Percentiles rank a stretch among this genome's conserved stretches.
phyloP scores from a whole-genome alignment of 768 basidiomycete genomes.

The Omphalotus guepiniiformis region DNA sequence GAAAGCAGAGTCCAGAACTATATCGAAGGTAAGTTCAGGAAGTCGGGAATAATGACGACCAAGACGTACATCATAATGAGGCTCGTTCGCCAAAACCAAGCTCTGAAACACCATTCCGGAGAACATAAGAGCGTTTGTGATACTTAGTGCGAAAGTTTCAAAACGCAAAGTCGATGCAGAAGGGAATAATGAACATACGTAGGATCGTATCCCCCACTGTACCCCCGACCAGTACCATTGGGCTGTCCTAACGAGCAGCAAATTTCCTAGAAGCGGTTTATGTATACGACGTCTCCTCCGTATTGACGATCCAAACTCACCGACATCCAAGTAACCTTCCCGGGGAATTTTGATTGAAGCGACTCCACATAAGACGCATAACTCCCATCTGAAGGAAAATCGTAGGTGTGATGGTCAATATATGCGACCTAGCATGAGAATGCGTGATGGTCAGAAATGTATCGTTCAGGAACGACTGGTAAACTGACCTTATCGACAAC shows the following conservation, averaged over 20 bases:
- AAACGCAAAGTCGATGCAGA: no score
- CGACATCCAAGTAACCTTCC: constrained; percentile 37
- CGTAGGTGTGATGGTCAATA: constrained; percentile 42
- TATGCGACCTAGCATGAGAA: constrained; percentile 26
- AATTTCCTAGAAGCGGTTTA: no score
- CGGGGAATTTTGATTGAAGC: constrained; percentile 22
- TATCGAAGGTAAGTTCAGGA: no score
- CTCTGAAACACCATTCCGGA: constrained; percentile 35
- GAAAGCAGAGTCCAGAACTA: constrained; percentile 39
- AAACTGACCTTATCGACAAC: constrained; percentile 25
- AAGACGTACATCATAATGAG: constrained; percentile 33
- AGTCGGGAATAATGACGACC: no score
- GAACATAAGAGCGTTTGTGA: constrained; percentile 36
- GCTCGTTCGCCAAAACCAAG: constrained; percentile 29
- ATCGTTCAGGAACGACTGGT: not conserved
- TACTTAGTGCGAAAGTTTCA: constrained; percentile 18
- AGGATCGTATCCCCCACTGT: constrained; percentile 32
- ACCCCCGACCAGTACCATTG: constrained; percentile 30
- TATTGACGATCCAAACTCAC: no score
- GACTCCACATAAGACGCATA: constrained; percentile 27
- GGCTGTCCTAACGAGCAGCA: constrained; percentile 34
- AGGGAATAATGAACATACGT: constrained; percentile 24
- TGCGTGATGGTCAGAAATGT: no score
- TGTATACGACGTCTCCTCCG: no score
- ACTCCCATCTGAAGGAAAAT: constrained; percentile 36